Conservation (phyloP, 805 yeast species). For the Ogataea naganishii region DNA sequence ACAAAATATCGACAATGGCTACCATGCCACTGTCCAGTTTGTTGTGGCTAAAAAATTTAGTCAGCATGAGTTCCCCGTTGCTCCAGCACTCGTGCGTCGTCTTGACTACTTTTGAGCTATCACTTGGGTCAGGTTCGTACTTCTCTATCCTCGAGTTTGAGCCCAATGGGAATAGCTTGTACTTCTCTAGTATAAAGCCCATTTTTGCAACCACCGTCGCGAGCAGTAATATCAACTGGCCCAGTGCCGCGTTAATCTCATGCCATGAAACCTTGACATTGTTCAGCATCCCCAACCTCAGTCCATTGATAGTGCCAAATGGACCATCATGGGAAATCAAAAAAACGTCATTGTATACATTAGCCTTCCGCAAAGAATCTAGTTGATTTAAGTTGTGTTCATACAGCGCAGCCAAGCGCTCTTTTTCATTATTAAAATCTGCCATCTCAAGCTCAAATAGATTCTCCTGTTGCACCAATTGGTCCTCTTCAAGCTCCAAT, state of each 20-base stretch:
- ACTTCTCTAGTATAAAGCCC: slow-evolving; percentile 45
- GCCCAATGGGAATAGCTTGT: slow-evolving; percentile 72
- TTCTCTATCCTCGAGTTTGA: slow-evolving; percentile 72
- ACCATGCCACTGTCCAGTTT: slow-evolving; percentile 77
- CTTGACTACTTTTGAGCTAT: slow-evolving; percentile 26
- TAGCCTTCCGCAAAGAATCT: slow-evolving; percentile 63
- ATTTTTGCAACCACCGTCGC: slow-evolving; percentile 55
- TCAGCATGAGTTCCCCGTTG: slow-evolving; percentile 64
- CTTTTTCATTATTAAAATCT: slow-evolving; percentile 44
- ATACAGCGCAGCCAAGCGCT: slow-evolving; percentile 54
- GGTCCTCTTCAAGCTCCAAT: slow-evolving; percentile 35
- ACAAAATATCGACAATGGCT: slow-evolving; percentile 57
- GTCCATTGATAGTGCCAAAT: slow-evolving; percentile 82
- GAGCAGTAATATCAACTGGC: slow-evolving; percentile 67
- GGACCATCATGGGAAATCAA: slow-evolving; percentile 76
- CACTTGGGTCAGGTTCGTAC: slow-evolving; percentile 27
- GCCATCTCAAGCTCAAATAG: slow-evolving; percentile 42
- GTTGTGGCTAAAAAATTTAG: slow-evolving; percentile 64
- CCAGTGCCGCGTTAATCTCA: slow-evolving; percentile 86
- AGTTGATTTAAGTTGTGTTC: slow-evolving; percentile 55
- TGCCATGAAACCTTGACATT: slow-evolving; percentile 70
- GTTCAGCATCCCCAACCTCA: slow-evolving; percentile 65
- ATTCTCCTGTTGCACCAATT: slow-evolving; percentile 44
- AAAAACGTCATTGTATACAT: slow-evolving; percentile 79
- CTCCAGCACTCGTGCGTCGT: slow-evolving; percentile 50